Percentiles rank a stretch among this genome's conserved stretches.
Evolutionary conservation across 1,139 yeast species (phyloP).

Genomic region (Kodamaea derodonti): DNA sequence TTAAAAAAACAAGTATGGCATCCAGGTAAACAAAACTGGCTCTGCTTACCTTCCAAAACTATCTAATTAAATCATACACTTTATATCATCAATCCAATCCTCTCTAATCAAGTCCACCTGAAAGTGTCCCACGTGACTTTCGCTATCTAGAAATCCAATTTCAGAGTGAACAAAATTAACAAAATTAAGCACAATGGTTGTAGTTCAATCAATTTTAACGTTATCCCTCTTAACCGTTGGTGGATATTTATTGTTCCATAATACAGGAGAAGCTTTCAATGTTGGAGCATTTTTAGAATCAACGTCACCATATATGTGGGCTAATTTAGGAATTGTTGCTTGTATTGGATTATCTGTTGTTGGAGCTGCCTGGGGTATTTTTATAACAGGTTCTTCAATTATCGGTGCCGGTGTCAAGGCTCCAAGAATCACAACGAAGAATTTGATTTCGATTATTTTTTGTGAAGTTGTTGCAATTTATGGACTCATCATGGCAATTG

Average conservation of each 20-base stretch:
- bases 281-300: conserved; percentile 82
- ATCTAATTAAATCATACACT: too few relatives aligned
- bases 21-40: too few relatives aligned
- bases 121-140: too few relatives aligned
- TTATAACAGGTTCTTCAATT: conserved; percentile 90
- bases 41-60: too few relatives aligned
- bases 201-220: conserved; percentile 21
- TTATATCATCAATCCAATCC: too few relatives aligned
- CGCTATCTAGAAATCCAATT: too few relatives aligned
- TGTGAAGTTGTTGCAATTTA: conserved; percentile 99
- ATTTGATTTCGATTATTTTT: conserved; percentile 92
- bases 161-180: too few relatives aligned
- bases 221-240: conserved; percentile 38
- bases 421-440: conserved; percentile 95
- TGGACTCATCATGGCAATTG: conserved; percentile 97
- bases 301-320: conserved; percentile 97
- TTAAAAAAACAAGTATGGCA: too few relatives aligned
- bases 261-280: conserved; percentile 86
- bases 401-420: conserved; percentile 98
- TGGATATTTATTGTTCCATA: conserved; percentile 80
- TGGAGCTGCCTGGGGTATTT: conserved; percentile 99
- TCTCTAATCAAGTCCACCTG: too few relatives aligned
- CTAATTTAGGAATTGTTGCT: conserved; percentile 81
- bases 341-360: conserved; percentile 94
- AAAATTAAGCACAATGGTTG: too few relatives aligned